Evolutionary conservation across 352 stramenopile genomes (phyloP), one percentile per base, ranked within the genome.

Genomic region (Phytophthora foliorum): DNA sequence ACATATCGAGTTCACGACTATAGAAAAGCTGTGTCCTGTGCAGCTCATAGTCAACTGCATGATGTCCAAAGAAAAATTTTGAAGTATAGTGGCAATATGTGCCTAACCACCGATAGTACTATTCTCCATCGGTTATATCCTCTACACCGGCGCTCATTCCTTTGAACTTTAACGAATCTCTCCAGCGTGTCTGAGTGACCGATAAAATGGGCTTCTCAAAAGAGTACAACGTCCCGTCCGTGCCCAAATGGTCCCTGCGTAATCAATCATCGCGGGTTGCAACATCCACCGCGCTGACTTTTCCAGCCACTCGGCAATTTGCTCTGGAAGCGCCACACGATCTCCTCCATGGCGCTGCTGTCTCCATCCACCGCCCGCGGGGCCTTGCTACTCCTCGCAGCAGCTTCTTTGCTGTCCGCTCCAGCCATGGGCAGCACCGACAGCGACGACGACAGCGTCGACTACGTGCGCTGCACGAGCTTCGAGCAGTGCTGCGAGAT

Each of bases 401-500:
- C 24, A 24, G 41, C 55, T 24, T 41, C 49, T 24, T n/a, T 49
- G 0, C 44, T 60, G 0, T 14, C n/a, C 4, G 7, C 52, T 4
- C 7, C 45, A 5, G 50, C 31, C 29, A 57, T 44, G 21, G 63
- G 45, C 31, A 60, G 11, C 42, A 46, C 39, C 45, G 58, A 68
- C 67, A 69, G 45, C 38, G 62, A 63, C 57, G 66, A 76, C 52
- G 53, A 68, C 56, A 68, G 54, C 42, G 59, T 63, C 16, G 45
- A 66, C 25, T 69, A 68, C 32, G 59, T 74, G 44, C 67, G 57
- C 19, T 82, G 71, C 63, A 75, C 67, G 41, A 75, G 38, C 9
- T 76, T 72, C 50, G 68, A 52, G 31, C 72, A 86, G 53, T 86
- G 77, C 74, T 86, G 77, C 59, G 60, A 67, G 22, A 67, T 77